Evolutionary conservation across 106 monocot species (phyloP).

Genomic region (Amphibolis antarctica): DNA sequence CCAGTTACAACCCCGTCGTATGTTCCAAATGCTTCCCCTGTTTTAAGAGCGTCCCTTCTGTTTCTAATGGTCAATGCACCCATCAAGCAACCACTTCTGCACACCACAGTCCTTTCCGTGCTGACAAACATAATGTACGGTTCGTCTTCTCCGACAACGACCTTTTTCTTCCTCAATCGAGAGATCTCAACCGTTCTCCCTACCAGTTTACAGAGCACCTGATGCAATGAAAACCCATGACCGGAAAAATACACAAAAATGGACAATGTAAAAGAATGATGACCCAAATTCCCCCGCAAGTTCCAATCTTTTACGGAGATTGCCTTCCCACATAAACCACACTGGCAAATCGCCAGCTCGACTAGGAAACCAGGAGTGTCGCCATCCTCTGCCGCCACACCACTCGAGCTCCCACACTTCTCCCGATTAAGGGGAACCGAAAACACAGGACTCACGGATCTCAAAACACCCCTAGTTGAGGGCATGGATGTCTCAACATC

Average conservation of each 20-base stretch:
- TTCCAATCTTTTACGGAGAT: not conserved
- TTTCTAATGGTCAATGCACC: not conserved
- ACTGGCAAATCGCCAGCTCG: slow-evolving; percentile 10
- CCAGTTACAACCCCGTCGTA: slow-evolving; percentile 72
- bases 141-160: slow-evolving; percentile 33
- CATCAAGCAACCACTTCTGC: slow-evolving; percentile 5
- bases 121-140: slow-evolving; percentile 48
- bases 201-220: slow-evolving; percentile 38
- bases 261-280: slow-evolving; percentile 19
- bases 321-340: not conserved
- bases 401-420: not conserved
- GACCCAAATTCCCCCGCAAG: not conserved
- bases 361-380: slow-evolving; percentile 5
- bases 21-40: not conserved
- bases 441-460: slow-evolving; percentile 16
- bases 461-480: slow-evolving; percentile 5
- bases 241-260: slow-evolving; percentile 49
- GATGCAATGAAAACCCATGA: slow-evolving; percentile 39
- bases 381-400: not conserved
- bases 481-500: too few relatives aligned
- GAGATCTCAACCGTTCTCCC: slow-evolving; percentile 41
- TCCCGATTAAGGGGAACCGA: not conserved
- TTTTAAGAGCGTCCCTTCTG: not conserved
- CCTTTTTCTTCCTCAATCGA: slow-evolving; percentile 54
- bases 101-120: slow-evolving; percentile 25